phyloP scores from a whole-genome alignment of 2,329 filamentous ascomycete genomes.

The Aspergillus pseudoglaucus region DNA sequence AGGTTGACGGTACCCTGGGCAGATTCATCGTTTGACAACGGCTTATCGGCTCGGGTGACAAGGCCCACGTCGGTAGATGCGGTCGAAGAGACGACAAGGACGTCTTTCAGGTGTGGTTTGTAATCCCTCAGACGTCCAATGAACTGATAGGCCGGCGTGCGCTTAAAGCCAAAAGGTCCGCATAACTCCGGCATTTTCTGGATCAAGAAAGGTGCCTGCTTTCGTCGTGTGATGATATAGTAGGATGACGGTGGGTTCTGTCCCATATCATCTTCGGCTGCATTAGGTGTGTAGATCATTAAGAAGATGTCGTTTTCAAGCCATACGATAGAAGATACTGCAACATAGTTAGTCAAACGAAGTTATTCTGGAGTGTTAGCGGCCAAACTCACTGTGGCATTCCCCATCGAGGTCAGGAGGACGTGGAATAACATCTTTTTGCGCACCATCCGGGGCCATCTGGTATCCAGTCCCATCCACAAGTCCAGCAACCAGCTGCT shows the following conservation, averaged over 20 bases:
- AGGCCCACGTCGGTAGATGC: constrained; percentile 72
- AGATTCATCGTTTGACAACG: constrained; percentile 56
- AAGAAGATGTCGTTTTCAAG: constrained; percentile 82
- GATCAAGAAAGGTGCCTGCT: constrained; percentile 58
- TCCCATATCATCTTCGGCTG: constrained; percentile 48
- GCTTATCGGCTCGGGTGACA: constrained; percentile 64
- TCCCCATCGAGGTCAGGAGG: constrained; percentile 60
- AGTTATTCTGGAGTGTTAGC: background rate
- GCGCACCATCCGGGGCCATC: constrained; percentile 72
- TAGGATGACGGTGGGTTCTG: constrained; percentile 60
- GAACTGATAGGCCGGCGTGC: constrained; percentile 67
- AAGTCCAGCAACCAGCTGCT: constrained; percentile 82
- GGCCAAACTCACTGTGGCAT: constrained; percentile 56
- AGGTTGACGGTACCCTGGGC: constrained; percentile 56
- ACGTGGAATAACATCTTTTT: constrained; percentile 71
- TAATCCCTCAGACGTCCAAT: constrained; percentile 73
- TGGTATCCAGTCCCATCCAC: constrained; percentile 73
- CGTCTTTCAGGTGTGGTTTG: constrained; percentile 70
- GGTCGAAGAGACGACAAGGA: constrained; percentile 76
- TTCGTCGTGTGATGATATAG: constrained; percentile 67
- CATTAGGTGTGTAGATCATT: constrained; percentile 63
- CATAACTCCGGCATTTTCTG: constrained; percentile 71
- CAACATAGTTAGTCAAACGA: constrained; percentile 12
- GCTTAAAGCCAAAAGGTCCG: constrained; percentile 61
- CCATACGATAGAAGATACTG: constrained; percentile 76